phyloP scores from a whole-genome alignment of 352 stramenopile genomes.

The Pythium pyrilobum region DNA sequence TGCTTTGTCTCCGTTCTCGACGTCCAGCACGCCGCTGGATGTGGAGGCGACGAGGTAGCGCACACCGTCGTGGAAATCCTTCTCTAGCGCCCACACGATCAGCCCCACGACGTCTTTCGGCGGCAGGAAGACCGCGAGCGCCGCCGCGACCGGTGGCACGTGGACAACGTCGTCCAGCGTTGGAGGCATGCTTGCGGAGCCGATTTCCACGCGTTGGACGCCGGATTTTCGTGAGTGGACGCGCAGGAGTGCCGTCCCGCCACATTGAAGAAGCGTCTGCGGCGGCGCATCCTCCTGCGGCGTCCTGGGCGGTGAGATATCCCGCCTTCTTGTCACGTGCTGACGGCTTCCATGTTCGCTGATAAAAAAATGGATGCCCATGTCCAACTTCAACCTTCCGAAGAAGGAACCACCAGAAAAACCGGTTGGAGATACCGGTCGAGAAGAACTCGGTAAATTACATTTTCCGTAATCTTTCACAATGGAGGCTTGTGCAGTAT shows the following conservation, averaged over 20 bases:
- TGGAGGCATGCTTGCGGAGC: neutral
- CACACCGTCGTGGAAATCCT: slow-evolving; percentile 2
- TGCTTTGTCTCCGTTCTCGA: neutral
- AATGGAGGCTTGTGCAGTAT: too few relatives aligned
- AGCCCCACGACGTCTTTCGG: slow-evolving; percentile 1
- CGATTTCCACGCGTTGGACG: neutral
- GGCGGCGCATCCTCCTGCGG: neutral
- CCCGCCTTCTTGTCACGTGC: too few relatives aligned
- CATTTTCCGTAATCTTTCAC: too few relatives aligned
- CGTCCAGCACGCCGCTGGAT: neutral
- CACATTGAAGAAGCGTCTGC: neutral
- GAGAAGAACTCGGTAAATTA: too few relatives aligned
- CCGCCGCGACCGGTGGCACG: neutral
- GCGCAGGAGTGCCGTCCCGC: neutral
- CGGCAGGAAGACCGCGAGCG: neutral
- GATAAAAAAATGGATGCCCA: too few relatives aligned
- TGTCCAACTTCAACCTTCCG: too few relatives aligned
- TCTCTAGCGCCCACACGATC: slow-evolving; percentile 2
- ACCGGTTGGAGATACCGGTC: too few relatives aligned
- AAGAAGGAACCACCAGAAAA: too few relatives aligned
- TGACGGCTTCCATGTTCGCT: too few relatives aligned
- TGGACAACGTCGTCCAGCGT: slow-evolving; percentile 10
- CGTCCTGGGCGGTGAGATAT: too few relatives aligned
- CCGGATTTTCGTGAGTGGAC: slow-evolving; percentile 7
- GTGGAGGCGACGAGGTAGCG: neutral